These are phyloP conservation scores for Leptographium galeiforme DNA, from an alignment of 2,329 filamentous ascomycete species.

Conservation along the genomic window DNA sequence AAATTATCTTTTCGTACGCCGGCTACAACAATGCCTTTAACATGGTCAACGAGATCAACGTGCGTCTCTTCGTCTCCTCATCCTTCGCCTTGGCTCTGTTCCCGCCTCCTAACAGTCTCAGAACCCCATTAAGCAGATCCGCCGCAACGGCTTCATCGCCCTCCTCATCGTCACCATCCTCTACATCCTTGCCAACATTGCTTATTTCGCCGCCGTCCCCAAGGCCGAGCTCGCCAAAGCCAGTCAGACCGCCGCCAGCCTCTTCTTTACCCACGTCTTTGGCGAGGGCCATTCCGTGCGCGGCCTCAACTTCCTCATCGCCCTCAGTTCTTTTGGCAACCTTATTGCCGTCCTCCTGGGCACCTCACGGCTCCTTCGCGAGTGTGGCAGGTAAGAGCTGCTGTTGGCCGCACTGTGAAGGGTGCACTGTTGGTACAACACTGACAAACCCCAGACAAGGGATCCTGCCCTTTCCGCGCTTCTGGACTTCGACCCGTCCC, in stretches of 20 bases:
- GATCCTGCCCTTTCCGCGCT: conserved; percentile 40
- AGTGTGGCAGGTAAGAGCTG: conserved; percentile 33
- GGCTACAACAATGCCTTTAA: conserved; percentile 48
- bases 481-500: conserved; percentile 49
- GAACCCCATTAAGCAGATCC: conserved; percentile 44
- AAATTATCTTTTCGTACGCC: conserved; percentile 43
- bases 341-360: conserved; percentile 41
- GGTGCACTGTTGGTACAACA: not conserved
- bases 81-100: not conserved
- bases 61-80: not conserved
- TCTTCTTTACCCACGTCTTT: conserved; percentile 47
- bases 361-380: conserved; percentile 42
- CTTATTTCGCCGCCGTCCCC: conserved; percentile 40
- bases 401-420: not conserved
- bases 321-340: conserved; percentile 45
- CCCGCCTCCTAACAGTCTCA: conserved; percentile 8
- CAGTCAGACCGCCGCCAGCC: conserved; percentile 36
- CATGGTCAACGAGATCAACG: conserved; percentile 42
- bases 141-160: conserved; percentile 33
- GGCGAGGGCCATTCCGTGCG: conserved; percentile 31
- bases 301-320: conserved; percentile 43
- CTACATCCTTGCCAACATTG: conserved; percentile 46
- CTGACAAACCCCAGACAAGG: conserved; percentile 28
- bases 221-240: conserved; percentile 31
- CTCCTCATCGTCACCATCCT: conserved; percentile 36